Evolutionary conservation across 306 rosid genomes (phyloP), one percentile per base, ranked within the genome.

Genomic region (Purshia tridentata): DNA sequence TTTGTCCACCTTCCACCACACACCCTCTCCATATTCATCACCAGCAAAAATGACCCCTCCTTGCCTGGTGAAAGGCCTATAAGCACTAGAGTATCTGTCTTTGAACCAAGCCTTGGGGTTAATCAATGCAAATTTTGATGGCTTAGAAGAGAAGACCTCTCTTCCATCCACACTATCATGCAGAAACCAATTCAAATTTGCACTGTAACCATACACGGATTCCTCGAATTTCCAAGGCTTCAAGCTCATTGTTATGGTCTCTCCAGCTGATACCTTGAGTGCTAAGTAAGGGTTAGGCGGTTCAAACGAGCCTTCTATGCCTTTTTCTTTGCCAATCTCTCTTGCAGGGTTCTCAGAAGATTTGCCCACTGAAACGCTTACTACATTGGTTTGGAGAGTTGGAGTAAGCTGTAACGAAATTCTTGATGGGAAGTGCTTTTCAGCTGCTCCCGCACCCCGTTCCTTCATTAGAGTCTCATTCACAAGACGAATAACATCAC

Each of bases 201-300:
- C 99, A 16, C 88, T 85, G 45, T 89, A 88, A 0, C 99, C 97
- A 4, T 88, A 45, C 14, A 87, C 94, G 0, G 91, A 84, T 82
- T 94, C 78, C 83, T 91, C 97, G 16, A 94, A 94, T 58, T 91
- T 94, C 99, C 97, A 94, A 0, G 99, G 95, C 82, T 83, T 94
- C 29, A 91, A 46, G 71, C 81, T 91, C 79, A 86, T 67, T 0
- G 87, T 88, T 40, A 80, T n/a, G 35, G 89, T 78, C 79, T 94
- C 99, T 62, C 85, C 89, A 0, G 87, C 92, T 5, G 95, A 74
- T 35, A 89, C 80, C 75, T 46, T 91, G 0, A 94, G 76, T 3
- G 91, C 95, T 62, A 86, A 19, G 81, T 78, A 74, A 18, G 98
- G 69, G 53, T 84, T 91, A 0, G 86, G 78, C 5, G 91, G 83